Evolutionary conservation across 2,329 filamentous ascomycete genomes (phyloP), one percentile per base, ranked within the genome.

Genomic region (Colletotrichum nymphaeae): DNA sequence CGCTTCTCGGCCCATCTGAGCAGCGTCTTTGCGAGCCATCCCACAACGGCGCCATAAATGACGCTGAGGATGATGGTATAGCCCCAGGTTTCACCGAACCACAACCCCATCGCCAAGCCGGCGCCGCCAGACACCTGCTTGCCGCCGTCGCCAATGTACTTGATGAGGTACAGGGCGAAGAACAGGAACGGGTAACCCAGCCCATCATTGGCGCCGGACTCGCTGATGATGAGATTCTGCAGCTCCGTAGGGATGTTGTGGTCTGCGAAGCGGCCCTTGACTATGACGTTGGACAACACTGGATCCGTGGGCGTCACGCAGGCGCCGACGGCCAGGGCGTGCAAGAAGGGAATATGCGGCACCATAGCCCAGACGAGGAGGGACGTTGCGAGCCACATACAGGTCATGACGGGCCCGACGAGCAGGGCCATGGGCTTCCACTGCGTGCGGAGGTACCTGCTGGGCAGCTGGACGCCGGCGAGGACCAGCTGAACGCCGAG

Each of bases 221-320:
- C 95, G 28, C 91, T 93, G 62, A 93, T 89, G 78, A 95, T 94
- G 77, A 95, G 94, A 75, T 93, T 91, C 84, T 97, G 95, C 62
- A 98, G 85, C 32, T 92, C 89, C 70, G 91, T 92, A 0, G 95
- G 95, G 22, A 98, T 92, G 80, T 98, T 97, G 78, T 95, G 93
- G 78, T 98, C 95, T 1, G 95, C 95, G 79, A 97, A 98, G 78
- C 94, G 95, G 37, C 95, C 95, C 84, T 98, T 98, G 58, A 98
- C 94, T 70, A 98, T 97, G 3, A 93, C 93, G 75, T 97, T 96
- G 19, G 93, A 96, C 49, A 98, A 83, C 1, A 98, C 91, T 0
- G 95, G 95, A 78, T 98, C 95, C 0, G 95, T 98, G 0, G 95
- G 95, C 2, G 95, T 97, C n/a, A 98, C 91, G 78, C 95, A 97